Base-by-base conservation (phyloP, 164 flowering plant genomes). In the Nymphaea colorata region DNA sequence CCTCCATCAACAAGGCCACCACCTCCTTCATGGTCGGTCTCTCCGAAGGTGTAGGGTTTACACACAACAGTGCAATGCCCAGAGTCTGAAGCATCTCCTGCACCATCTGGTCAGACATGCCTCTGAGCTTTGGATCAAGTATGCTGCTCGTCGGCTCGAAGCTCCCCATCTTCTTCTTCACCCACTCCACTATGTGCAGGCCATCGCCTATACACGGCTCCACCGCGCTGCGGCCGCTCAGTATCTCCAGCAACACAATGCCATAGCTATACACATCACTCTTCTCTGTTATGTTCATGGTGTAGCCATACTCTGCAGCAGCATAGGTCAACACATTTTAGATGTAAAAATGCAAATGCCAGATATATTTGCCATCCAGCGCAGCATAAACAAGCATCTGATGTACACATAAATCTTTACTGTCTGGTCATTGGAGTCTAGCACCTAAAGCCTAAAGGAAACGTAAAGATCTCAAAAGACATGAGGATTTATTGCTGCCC, bases 251-350 rank as follows among this genome's bases (percentile, higher is more conserved):
- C 67, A 93, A 63, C 5, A 93, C 99, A 57, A 95, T 97, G 8
- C 99, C 99, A 69, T 85, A 95, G 68, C 98, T 95, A 79, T 92
- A 95, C 25, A 95, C 99, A 69, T 95, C 99, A 43, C 98, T 92
- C 87, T 92, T 95, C 77, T 92, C 97, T 25, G 99, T 90, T 73
- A 95, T 95, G 80, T 92, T 92, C 90, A 85, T 86, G 1, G 89
- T 89, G 82, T 92, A 95, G 7, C 99, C 98, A 74, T 92, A 95
- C 77, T 95, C 99, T 95, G 96, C 76, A 76, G 64, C 43, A 36
- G 60, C 14, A 44, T 59, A 47, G 14, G 57, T 25, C 36, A 25
- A 25, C 36, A 0, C 36, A 25, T 25, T 25, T 25, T 25, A 25
- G 36, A 55, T 8, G 59, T 10, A 55, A 55, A 55, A 8, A 8